Percentiles rank a stretch among this genome's conserved stretches.
Evolutionary conservation across 2,329 filamentous ascomycete genomes (phyloP).

Genomic region (Tricladium varicosporioides): DNA sequence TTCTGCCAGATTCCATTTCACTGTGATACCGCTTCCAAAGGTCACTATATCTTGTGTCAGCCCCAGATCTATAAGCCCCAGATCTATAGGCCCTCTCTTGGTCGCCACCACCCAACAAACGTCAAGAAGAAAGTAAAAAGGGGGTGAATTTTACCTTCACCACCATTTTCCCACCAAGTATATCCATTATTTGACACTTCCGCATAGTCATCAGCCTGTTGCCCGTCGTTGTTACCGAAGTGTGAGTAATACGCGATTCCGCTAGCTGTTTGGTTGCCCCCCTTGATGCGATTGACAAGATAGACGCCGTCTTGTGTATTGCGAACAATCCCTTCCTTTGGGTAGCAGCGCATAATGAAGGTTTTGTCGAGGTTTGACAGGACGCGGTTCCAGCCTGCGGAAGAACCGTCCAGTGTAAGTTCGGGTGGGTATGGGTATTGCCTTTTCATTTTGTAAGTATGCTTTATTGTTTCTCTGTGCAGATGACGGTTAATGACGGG

Average conservation of each 20-base stretch:
- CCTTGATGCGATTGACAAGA: not conserved
- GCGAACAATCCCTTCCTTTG: constrained; percentile 5
- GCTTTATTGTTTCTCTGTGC: not conserved
- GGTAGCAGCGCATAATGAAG: constrained; percentile 10
- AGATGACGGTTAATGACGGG: not conserved
- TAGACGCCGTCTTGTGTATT: constrained; percentile 10
- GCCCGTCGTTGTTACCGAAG: constrained; percentile 10
- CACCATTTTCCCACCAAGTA: constrained; percentile 11
- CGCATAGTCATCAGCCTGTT: constrained; percentile 7
- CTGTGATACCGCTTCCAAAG: not conserved
- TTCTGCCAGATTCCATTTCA: not conserved
- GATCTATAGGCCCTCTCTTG: not conserved
- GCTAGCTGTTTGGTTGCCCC: too few species aligned
- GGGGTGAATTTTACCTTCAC: constrained; percentile 3
- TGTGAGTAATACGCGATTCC: too few species aligned
- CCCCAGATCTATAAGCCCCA: not conserved
- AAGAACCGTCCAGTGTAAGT: constrained; percentile 5
- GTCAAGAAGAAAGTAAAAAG: constrained; percentile 1
- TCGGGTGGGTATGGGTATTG: constrained; percentile 4
- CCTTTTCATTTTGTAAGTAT: not conserved
- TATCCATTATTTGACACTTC: constrained; percentile 2
- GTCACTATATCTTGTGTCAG: not conserved
- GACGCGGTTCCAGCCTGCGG: constrained; percentile 4
- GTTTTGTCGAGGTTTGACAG: constrained; percentile 6
- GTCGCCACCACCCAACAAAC: not conserved